phyloP scores from a whole-genome alignment of 1,284 basidiomycete species.

The Papiliotrema terrestris region DNA sequence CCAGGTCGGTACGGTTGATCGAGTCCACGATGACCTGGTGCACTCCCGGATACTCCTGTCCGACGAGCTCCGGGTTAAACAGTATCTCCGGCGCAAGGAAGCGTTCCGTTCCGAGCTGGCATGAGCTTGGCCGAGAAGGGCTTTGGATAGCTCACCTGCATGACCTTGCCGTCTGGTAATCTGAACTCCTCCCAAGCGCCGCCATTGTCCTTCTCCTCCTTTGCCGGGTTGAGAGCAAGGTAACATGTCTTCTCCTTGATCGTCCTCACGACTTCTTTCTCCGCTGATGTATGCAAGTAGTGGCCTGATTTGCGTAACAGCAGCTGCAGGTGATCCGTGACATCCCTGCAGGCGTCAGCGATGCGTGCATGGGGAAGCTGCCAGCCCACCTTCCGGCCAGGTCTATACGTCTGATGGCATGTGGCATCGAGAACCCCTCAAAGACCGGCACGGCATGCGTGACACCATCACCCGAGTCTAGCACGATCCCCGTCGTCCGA shows the following conservation, averaged over 20 bases:
- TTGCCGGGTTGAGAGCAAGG: slow-evolving; percentile 80
- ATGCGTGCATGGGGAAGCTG: not conserved
- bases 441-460: slow-evolving; percentile 99
- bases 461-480: slow-evolving; percentile 98
- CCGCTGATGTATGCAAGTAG: slow-evolving; percentile 92
- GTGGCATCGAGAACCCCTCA: slow-evolving; percentile 98
- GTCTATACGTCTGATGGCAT: slow-evolving; percentile 93
- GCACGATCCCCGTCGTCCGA: slow-evolving; percentile 96
- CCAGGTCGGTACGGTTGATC: slow-evolving; percentile 57
- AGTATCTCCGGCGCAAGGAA: slow-evolving; percentile 97
- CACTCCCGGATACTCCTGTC: slow-evolving; percentile 93
- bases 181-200: slow-evolving; percentile 84
- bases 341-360: slow-evolving; percentile 61
- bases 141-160: slow-evolving; percentile 61
- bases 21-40: slow-evolving; percentile 57
- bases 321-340: slow-evolving; percentile 93
- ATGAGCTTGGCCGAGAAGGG: not conserved
- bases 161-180: slow-evolving; percentile 90
- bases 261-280: slow-evolving; percentile 92
- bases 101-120: slow-evolving; percentile 84
- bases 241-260: slow-evolving; percentile 99
- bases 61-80: slow-evolving; percentile 96
- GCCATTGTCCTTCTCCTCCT: slow-evolving; percentile 85
- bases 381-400: slow-evolving; percentile 77
- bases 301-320: slow-evolving; percentile 92